These are phyloP conservation scores for Cryptococcus wingfieldii DNA, from an alignment of 1,284 basidiomycete genomes.

Conservation along the genomic window DNA sequence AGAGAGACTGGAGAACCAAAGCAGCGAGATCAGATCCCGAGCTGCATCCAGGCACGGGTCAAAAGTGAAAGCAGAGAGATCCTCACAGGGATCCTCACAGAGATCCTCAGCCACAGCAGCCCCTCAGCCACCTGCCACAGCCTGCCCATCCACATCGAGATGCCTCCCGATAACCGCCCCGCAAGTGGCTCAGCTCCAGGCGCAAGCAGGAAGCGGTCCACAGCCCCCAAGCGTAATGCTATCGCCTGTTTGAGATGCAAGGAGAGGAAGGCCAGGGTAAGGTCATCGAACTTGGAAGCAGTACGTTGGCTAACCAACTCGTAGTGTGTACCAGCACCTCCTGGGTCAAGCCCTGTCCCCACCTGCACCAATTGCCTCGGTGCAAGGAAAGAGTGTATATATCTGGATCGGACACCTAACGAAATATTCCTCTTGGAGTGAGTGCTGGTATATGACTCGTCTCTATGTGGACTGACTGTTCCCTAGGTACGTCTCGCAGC, in stretches of 20 bases:
- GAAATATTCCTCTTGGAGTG: conserved; percentile 31
- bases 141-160: background rate
- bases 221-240: conserved; percentile 22
- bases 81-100: too few species aligned
- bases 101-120: too few species aligned
- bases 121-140: too few species aligned
- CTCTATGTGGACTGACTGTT: conserved; percentile 1
- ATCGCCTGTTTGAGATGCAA: conserved; percentile 32
- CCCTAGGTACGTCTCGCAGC: conserved; percentile 29
- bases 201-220: conserved; percentile 14
- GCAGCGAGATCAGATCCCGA: too few species aligned
- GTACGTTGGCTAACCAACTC: background rate
- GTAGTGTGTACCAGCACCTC: conserved; percentile 29
- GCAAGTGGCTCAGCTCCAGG: background rate
- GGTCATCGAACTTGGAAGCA: background rate
- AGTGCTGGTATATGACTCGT: conserved; percentile 2
- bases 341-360: conserved; percentile 19
- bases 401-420: conserved; percentile 29
- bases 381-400: conserved; percentile 25
- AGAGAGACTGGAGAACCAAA: too few species aligned
- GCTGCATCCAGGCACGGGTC: too few species aligned
- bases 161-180: background rate
- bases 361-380: conserved; percentile 28
- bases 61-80: too few species aligned
- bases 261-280: conserved; percentile 24